Evolutionary conservation across 2,329 filamentous ascomycete species (phyloP).

Genomic region (Epichloe baconii): DNA sequence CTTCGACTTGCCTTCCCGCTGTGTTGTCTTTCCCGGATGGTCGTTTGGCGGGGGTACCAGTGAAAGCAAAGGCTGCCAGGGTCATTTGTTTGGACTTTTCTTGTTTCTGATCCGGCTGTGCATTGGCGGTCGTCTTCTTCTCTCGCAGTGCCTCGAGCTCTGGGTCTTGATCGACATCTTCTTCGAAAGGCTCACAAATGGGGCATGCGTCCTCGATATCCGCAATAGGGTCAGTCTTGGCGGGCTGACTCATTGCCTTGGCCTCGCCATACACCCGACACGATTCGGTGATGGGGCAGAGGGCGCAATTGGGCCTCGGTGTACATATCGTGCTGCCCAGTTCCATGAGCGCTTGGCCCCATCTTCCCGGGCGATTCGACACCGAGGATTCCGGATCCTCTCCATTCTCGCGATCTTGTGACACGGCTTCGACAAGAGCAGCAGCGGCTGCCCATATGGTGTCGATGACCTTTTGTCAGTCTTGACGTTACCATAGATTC

Average conservation of each 20-base stretch:
- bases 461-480: conserved; percentile 40
- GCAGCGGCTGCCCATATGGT: conserved; percentile 45
- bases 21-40: neutral
- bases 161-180: conserved; percentile 15
- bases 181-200: conserved; percentile 34
- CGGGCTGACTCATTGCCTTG: conserved; percentile 17
- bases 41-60: conserved; percentile 5
- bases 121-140: neutral
- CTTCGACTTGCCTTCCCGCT: conserved; percentile 5
- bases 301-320: conserved; percentile 42
- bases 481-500: conserved; percentile 43
- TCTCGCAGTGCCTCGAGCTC: conserved; percentile 6
- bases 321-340: conserved; percentile 49
- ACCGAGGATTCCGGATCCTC: conserved; percentile 11
- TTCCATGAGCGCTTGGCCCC: conserved; percentile 55
- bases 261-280: conserved; percentile 39
- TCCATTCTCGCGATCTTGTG: conserved; percentile 20
- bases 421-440: conserved; percentile 38
- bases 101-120: conserved; percentile 7
- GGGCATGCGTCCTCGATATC: conserved; percentile 40
- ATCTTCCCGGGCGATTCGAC: conserved; percentile 38
- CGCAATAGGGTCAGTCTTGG: conserved; percentile 6
- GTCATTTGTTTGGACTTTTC: conserved; percentile 16
- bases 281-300: conserved; percentile 36
- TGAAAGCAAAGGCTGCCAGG: conserved; percentile 24